phyloP scores from a whole-genome alignment of 2,329 filamentous ascomycete species.

The Coniochaeta sp. region DNA sequence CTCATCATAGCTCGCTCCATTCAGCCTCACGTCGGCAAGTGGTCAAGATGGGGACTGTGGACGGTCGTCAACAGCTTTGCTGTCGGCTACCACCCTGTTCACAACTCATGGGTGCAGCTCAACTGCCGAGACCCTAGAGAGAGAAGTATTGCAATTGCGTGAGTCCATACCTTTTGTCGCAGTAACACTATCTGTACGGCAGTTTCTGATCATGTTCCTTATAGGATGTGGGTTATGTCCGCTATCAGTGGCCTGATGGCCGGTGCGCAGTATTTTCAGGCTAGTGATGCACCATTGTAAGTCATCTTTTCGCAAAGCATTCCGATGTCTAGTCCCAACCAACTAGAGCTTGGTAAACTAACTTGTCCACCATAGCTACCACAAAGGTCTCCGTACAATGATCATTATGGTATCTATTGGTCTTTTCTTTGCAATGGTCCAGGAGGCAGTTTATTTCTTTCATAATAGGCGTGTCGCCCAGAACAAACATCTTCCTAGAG shows the following conservation, averaged over 20 bases:
- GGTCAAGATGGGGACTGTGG: conserved; percentile 43
- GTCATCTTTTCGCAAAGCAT: neutral
- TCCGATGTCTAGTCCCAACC: neutral
- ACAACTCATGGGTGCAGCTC: conserved; percentile 45
- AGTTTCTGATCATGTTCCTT: neutral
- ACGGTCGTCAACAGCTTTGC: conserved; percentile 42
- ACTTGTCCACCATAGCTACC: conserved; percentile 1
- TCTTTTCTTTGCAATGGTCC: conserved; percentile 5
- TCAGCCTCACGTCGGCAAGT: conserved; percentile 36
- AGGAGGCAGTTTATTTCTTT: conserved; percentile 5
- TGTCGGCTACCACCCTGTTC: conserved; percentile 45
- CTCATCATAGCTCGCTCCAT: conserved; percentile 31
- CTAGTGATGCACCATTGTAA: conserved; percentile 12
- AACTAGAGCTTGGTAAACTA: neutral
- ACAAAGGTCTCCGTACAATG: conserved; percentile 6
- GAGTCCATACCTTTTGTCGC: conserved; percentile 11
- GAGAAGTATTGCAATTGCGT: conserved; percentile 42
- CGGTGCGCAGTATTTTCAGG: conserved; percentile 17
- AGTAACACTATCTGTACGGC: neutral
- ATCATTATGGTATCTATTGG: conserved; percentile 9
- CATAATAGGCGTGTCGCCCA: conserved; percentile 5
- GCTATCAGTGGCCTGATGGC: conserved; percentile 18
- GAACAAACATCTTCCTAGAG: no score
- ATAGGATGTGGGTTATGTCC: conserved; percentile 13
- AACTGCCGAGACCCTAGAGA: conserved; percentile 40